Base-by-base conservation (phyloP, 305 asterid species). In the Fraxinus velutina region DNA sequence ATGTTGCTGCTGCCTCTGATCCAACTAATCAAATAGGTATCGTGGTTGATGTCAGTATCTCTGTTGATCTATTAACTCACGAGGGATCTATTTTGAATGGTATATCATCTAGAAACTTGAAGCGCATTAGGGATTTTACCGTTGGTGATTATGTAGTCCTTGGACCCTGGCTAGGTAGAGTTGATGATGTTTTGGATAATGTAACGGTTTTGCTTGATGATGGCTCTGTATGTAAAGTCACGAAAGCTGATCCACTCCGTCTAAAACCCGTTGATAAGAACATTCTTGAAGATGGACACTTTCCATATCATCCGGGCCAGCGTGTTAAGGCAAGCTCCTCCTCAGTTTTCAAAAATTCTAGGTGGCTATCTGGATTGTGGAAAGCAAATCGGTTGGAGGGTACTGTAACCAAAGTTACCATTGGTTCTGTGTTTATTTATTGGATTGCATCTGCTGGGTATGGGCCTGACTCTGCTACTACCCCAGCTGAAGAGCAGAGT, bases 371-470 rank as follows among this genome's bases (percentile, higher is more conserved):
- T 80, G 99, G 99, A 79, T 85, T 87, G 68, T 96, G 98, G 99
- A 96, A 93, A 92, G 93, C 97, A 36, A 90, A 89, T 84, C 88
- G 97, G 33, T 62, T 90, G 77, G 98, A 94, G 88, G 99, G 98
- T 24, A 96, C 97, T 6, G 98, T 96, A 75, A 94, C 94, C 17
- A 93, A 91, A 84, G 99, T 94, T 84, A 90, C 97, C 47, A 94
- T 96, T 73, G 98, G 96, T 19, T 93, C 99, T 19, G 94, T 94
- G 78, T 91, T 88, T 76, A 89, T 94, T 79, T 90, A 92, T 84
- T 96, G 98, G 99, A 93, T 96, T 84, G 98, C 97, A 73, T 96
- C 98, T 83, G 98, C 98, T 75, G 96, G 98, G 29, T 92, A 92
- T 88, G 98, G 98, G 30, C 88, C 96, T 7, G 89, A 94, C 78